These are phyloP conservation scores for Porogramme epimiltina DNA, from an alignment of 1,284 basidiomycete genomes.

Conservation along the genomic window DNA sequence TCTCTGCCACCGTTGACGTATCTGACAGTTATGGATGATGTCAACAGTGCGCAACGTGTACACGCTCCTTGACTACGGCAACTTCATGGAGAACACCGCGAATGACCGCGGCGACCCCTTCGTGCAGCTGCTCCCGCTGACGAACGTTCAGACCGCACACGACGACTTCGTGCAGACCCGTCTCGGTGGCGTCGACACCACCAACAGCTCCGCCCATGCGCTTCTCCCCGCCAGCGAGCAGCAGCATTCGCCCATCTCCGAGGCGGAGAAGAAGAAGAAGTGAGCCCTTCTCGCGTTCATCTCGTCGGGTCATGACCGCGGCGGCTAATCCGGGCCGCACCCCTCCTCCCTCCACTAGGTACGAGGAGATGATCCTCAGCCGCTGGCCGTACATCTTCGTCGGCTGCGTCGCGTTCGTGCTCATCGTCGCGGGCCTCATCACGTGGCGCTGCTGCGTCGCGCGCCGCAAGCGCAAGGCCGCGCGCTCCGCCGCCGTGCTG, in stretches of 20 bases:
- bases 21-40: neutral
- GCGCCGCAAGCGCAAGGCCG: slow-evolving; percentile 27
- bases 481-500: slow-evolving; percentile 7
- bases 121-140: slow-evolving; percentile 61
- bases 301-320: neutral
- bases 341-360: slow-evolving; percentile 23
- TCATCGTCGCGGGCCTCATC: slow-evolving; percentile 36
- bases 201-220: slow-evolving; percentile 30
- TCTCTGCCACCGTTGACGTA: neutral
- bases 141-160: slow-evolving; percentile 39
- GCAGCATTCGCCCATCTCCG: slow-evolving; percentile 65
- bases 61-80: slow-evolving; percentile 60
- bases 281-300: slow-evolving; percentile 30
- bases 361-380: slow-evolving; percentile 66
- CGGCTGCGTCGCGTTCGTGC: slow-evolving; percentile 58
- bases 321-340: neutral
- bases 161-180: slow-evolving; percentile 54
- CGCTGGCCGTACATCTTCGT: slow-evolving; percentile 77
- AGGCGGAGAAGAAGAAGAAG: slow-evolving; percentile 68
- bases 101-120: slow-evolving; percentile 48
- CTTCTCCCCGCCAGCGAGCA: slow-evolving; percentile 56
- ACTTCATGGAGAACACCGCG: slow-evolving; percentile 46
- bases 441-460: slow-evolving; percentile 64
- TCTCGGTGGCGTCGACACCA: slow-evolving; percentile 50
- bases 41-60: slow-evolving; percentile 69